phyloP scores from a whole-genome alignment of 768 basidiomycete species.

The Omphalotus guepiniiformis region DNA sequence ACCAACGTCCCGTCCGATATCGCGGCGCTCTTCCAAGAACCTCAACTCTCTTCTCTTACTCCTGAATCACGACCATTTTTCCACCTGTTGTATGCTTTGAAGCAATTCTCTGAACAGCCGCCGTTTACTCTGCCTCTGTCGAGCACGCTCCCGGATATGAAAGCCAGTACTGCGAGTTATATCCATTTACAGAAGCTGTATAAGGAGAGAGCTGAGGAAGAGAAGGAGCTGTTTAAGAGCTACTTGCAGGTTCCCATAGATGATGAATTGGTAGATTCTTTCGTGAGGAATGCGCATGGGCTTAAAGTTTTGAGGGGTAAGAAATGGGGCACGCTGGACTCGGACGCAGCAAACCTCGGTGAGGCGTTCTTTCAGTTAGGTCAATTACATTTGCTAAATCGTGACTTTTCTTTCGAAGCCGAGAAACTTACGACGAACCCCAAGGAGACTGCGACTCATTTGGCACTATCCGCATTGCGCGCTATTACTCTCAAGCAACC shows the following conservation, averaged over 20 bases:
- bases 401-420: conserved; percentile 26
- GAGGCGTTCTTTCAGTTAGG: not conserved
- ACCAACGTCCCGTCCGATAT: conserved; percentile 66
- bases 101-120: conserved; percentile 16
- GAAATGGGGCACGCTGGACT: conserved; percentile 55
- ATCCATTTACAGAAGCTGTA: conserved; percentile 84
- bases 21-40: conserved; percentile 56
- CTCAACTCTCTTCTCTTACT: conserved; percentile 36
- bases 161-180: conserved; percentile 80
- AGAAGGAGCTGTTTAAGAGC: conserved; percentile 54
- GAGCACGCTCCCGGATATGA: conserved; percentile 92
- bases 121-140: conserved; percentile 72
- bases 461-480: conserved; percentile 65
- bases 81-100: conserved; percentile 23
- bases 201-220: conserved; percentile 68
- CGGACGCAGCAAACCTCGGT: conserved; percentile 40
- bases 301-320: conserved; percentile 62
- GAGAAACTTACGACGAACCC: conserved; percentile 37
- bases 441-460: conserved; percentile 62
- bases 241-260: conserved; percentile 42
- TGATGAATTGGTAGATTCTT: conserved; percentile 57
- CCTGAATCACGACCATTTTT: conserved; percentile 6
- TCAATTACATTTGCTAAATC: not conserved
- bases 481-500: conserved; percentile 25
- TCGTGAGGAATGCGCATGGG: conserved; percentile 79